These are phyloP conservation scores for Sicyos baderoa DNA, from an alignment of 306 rosid genomes.

Conservation along the genomic window DNA sequence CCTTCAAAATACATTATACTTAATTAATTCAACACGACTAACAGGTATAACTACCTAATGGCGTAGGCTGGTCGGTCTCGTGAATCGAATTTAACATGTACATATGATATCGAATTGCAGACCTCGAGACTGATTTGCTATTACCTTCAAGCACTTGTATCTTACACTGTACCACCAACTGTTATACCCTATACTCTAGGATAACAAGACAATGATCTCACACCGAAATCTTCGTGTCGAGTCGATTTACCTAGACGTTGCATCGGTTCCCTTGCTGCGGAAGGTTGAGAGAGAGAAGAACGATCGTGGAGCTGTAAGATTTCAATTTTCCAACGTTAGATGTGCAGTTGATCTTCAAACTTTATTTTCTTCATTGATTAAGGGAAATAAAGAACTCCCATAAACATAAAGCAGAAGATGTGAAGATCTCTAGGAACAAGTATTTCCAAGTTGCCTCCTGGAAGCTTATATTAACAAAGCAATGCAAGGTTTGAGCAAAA, in stretches of 20 bases:
- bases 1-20: constrained; percentile 23
- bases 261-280: constrained; percentile 90
- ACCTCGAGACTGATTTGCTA: constrained; percentile 18
- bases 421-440: background rate
- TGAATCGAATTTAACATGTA: constrained; percentile 52
- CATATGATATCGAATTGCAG: constrained; percentile 42
- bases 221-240: background rate
- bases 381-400: background rate
- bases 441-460: background rate
- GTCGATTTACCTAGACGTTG: constrained; percentile 58
- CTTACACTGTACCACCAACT: constrained; percentile 1
- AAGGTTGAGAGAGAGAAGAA: constrained; percentile 88
- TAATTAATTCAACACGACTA: constrained; percentile 46
- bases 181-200: background rate
- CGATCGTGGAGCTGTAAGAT: constrained; percentile 78
- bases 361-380: background rate
- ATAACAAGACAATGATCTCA: constrained; percentile 7
- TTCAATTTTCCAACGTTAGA: constrained; percentile 22
- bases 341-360: background rate
- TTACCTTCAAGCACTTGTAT: constrained; percentile 11
- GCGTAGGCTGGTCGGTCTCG: constrained; percentile 30
- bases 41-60: constrained; percentile 48
- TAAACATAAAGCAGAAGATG: too few species aligned
- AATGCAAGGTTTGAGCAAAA: too few species aligned
- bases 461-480: too few species aligned